Percentiles rank a stretch among this genome's conserved stretches.
phyloP scores from a whole-genome alignment of 2,329 filamentous ascomycete species.

The Stagonosporopsis vannaccii region DNA sequence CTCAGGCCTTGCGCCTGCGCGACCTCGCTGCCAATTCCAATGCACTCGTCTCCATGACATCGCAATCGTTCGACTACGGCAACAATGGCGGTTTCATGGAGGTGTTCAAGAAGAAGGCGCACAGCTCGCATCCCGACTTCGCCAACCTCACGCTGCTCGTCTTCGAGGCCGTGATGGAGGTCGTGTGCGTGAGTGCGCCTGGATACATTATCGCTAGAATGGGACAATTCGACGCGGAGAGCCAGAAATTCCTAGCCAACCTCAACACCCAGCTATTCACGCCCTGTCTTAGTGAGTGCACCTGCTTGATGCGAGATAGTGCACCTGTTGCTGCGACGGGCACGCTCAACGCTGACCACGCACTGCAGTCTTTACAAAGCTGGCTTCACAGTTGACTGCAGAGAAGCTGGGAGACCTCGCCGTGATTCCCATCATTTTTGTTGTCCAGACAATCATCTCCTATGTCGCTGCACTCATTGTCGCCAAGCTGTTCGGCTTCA shows the following conservation, averaged over 20 bases:
- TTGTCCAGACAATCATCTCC: slow-evolving; percentile 86
- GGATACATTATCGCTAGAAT: slow-evolving; percentile 90
- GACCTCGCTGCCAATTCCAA: slow-evolving; percentile 28
- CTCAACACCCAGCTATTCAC: slow-evolving; percentile 97
- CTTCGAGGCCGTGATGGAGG: slow-evolving; percentile 93
- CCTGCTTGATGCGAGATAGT: not conserved
- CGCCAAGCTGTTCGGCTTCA: slow-evolving; percentile 79
- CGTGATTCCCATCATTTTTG: slow-evolving; percentile 94
- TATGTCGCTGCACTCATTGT: slow-evolving; percentile 77
- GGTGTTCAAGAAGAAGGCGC: slow-evolving; percentile 45
- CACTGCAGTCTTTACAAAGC: slow-evolving; percentile 85
- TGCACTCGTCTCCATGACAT: slow-evolving; percentile 45
- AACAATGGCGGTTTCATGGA: slow-evolving; percentile 37
- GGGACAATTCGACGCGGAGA: slow-evolving; percentile 93
- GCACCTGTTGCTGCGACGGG: not conserved
- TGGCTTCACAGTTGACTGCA: slow-evolving; percentile 91
- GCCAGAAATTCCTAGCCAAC: slow-evolving; percentile 96
- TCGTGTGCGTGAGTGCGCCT: slow-evolving; percentile 92
- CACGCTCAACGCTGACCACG: slow-evolving; percentile 12
- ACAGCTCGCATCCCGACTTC: slow-evolving; percentile 67
- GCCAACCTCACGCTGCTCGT: slow-evolving; percentile 79
- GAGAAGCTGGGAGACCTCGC: slow-evolving; percentile 89
- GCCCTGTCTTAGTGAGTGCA: slow-evolving; percentile 80
- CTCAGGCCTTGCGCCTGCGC: slow-evolving; percentile 49
- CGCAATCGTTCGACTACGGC: slow-evolving; percentile 42